phyloP scores from a whole-genome alignment of 2,329 filamentous ascomycete species.

The Pseudogymnoascus sp. region DNA sequence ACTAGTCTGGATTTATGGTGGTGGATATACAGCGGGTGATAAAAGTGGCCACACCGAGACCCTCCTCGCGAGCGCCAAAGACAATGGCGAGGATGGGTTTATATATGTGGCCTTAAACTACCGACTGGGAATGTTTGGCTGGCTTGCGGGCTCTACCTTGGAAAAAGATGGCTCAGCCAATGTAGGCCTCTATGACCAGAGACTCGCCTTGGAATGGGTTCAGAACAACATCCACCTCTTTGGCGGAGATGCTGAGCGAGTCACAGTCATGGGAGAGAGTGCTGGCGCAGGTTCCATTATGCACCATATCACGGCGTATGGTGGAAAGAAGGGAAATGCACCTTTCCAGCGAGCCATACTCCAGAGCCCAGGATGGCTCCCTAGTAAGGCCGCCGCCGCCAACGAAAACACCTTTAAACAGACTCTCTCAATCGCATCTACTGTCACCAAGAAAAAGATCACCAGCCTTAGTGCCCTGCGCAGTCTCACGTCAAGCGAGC shows the following conservation, averaged over 20 bases:
- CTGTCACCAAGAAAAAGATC: slow-evolving; percentile 12
- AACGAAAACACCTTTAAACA: slow-evolving; percentile 10
- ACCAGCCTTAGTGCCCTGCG: slow-evolving; percentile 14
- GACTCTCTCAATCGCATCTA: not conserved
- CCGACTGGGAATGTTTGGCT: slow-evolving; percentile 30
- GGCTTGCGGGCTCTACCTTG: slow-evolving; percentile 35
- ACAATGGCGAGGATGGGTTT: slow-evolving; percentile 31
- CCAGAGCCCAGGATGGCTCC: slow-evolving; percentile 15
- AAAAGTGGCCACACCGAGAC: slow-evolving; percentile 36
- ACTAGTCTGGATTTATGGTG: slow-evolving; percentile 44
- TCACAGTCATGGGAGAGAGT: slow-evolving; percentile 45
- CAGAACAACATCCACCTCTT: slow-evolving; percentile 46
- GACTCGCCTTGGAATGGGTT: slow-evolving; percentile 51
- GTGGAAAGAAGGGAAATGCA: slow-evolving; percentile 32
- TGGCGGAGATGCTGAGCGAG: slow-evolving; percentile 43
- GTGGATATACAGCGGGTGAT: slow-evolving; percentile 37
- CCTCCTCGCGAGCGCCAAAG: slow-evolving; percentile 28
- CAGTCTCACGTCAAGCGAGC: slow-evolving; percentile 10
- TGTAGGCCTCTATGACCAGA: slow-evolving; percentile 45
- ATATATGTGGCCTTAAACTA: slow-evolving; percentile 32
- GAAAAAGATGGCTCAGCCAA: slow-evolving; percentile 39
- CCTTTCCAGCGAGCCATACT: slow-evolving; percentile 33
- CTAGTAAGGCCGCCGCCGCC: slow-evolving; percentile 9
- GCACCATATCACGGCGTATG: slow-evolving; percentile 42
- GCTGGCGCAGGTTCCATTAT: slow-evolving; percentile 44